phyloP scores from a whole-genome alignment of 2,329 filamentous ascomycete genomes.

The Aspergillus pseudoterreus region DNA sequence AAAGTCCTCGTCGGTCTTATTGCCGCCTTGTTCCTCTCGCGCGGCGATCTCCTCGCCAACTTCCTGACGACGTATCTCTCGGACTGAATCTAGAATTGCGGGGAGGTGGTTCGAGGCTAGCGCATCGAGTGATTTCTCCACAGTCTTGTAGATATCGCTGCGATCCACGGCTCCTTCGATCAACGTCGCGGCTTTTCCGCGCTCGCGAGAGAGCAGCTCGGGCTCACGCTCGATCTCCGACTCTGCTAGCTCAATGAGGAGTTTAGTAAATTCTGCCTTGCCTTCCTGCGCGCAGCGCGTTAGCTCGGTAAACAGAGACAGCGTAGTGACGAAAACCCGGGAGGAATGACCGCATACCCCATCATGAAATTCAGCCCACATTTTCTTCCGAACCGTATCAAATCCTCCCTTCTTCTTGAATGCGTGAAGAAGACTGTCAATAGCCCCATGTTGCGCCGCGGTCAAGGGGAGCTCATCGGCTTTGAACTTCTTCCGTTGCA shows the following conservation, averaged over 20 bases:
- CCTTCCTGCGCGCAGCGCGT: slow-evolving; percentile 40
- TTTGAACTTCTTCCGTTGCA: slow-evolving; percentile 51
- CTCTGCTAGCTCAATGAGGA: slow-evolving; percentile 55
- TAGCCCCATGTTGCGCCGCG: slow-evolving; percentile 54
- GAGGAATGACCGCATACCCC: slow-evolving; percentile 42
- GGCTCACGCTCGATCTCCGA: slow-evolving; percentile 61
- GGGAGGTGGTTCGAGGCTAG: slow-evolving; percentile 54
- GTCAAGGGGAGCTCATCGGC: slow-evolving; percentile 59
- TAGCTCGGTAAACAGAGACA: slow-evolving; percentile 3
- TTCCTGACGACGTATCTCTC: slow-evolving; percentile 56
- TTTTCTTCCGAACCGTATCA: slow-evolving; percentile 58
- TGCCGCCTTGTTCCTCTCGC: slow-evolving; percentile 53
- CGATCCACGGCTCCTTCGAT: slow-evolving; percentile 63
- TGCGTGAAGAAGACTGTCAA: slow-evolving; percentile 59
- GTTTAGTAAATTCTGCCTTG: slow-evolving; percentile 49
- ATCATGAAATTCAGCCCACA: slow-evolving; percentile 57
- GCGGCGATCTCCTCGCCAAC: slow-evolving; percentile 55
- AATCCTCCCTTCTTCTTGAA: slow-evolving; percentile 67
- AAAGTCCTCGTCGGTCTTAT: slow-evolving; percentile 60
- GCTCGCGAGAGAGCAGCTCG: slow-evolving; percentile 58
- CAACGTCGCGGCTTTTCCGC: slow-evolving; percentile 59
- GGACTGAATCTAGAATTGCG: slow-evolving; percentile 51
- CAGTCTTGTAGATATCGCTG: slow-evolving; percentile 58
- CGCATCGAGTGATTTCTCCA: slow-evolving; percentile 52
- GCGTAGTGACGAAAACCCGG: neutral